phyloP scores from a whole-genome alignment of 352 stramenopile species.

The Phytopythium cucurbitacearum region DNA sequence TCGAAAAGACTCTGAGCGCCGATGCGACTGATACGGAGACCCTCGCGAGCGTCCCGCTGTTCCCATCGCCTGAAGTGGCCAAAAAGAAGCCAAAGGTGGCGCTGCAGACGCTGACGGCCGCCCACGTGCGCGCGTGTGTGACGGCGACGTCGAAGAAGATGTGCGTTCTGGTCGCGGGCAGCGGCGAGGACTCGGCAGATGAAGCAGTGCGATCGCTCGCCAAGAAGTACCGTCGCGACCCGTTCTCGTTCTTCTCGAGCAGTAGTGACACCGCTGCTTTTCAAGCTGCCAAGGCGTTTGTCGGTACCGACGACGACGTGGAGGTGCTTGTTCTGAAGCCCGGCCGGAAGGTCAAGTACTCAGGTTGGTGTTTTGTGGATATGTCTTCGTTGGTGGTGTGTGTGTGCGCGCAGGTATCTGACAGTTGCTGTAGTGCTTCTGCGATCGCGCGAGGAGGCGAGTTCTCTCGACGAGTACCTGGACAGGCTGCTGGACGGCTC shows the following conservation, averaged over 20 bases:
- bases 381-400: slow-evolving; percentile 2
- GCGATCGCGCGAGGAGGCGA: slow-evolving; percentile 20
- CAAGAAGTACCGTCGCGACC: slow-evolving; percentile 76
- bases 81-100: slow-evolving; percentile 65
- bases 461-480: slow-evolving; percentile 37
- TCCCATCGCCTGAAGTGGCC: slow-evolving; percentile 60
- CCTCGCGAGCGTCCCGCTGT: slow-evolving; percentile 38
- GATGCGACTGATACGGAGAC: slow-evolving; percentile 18
- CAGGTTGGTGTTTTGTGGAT: slow-evolving; percentile 21
- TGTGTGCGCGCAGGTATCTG: slow-evolving; percentile 1
- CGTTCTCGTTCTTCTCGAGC: slow-evolving; percentile 54
- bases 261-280: slow-evolving; percentile 33
- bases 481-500: slow-evolving; percentile 67
- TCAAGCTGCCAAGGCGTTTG: slow-evolving; percentile 28
- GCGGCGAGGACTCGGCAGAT: slow-evolving; percentile 10
- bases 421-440: slow-evolving; percentile 20
- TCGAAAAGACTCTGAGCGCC: slow-evolving; percentile 33
- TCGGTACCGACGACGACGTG: slow-evolving; percentile 12
- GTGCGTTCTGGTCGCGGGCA: slow-evolving; percentile 60
- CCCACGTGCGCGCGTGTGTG: slow-evolving; percentile 34
- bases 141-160: slow-evolving; percentile 52
- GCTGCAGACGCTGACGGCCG: slow-evolving; percentile 33
- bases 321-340: slow-evolving; percentile 56
- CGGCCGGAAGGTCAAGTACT: slow-evolving; percentile 56
- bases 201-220: slow-evolving; percentile 47